These are phyloP conservation scores for Digitaria exilis DNA, from an alignment of 202 grass and related monocot genomes.

Conservation along the genomic window DNA sequence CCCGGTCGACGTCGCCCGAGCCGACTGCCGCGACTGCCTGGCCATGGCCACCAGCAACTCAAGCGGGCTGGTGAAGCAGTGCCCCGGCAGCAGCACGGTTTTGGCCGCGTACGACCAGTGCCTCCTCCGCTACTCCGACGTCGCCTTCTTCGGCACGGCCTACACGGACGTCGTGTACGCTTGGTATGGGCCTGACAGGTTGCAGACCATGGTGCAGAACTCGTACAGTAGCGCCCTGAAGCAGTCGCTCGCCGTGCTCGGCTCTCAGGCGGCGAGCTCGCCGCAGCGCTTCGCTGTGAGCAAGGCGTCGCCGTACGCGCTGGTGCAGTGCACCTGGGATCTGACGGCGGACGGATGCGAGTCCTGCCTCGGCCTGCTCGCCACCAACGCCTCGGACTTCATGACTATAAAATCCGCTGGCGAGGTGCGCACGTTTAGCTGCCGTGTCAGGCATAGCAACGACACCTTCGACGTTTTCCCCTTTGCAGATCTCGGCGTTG, in stretches of 20 bases:
- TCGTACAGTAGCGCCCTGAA: not conserved
- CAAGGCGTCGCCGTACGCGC: not conserved
- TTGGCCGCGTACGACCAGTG: slow-evolving; percentile 9
- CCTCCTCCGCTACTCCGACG: slow-evolving; percentile 13
- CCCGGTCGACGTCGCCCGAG: not conserved
- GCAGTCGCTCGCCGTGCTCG: not conserved
- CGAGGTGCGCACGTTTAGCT: not conserved
- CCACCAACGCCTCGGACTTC: not conserved
- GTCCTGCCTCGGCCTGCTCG: not conserved
- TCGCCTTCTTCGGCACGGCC: not conserved
- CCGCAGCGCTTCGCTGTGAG: not conserved
- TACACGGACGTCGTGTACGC: not conserved
- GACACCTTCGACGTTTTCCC: not conserved
- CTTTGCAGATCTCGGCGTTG: not conserved
- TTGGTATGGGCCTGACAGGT: not conserved
- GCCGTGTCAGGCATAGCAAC: slow-evolving; percentile 3
- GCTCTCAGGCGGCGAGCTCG: not conserved
- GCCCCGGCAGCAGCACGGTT: slow-evolving; percentile 8
- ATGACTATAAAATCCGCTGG: not conserved
- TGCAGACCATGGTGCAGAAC: too few relatives aligned
- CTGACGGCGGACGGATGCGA: not conserved
- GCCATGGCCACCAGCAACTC: not conserved
- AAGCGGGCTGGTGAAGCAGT: not conserved
- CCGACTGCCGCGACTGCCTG: slow-evolving; percentile 30
- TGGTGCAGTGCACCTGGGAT: slow-evolving; percentile 32